phyloP scores from a whole-genome alignment of 75 land plant genomes.

The Selaginella moellendorffii region DNA sequence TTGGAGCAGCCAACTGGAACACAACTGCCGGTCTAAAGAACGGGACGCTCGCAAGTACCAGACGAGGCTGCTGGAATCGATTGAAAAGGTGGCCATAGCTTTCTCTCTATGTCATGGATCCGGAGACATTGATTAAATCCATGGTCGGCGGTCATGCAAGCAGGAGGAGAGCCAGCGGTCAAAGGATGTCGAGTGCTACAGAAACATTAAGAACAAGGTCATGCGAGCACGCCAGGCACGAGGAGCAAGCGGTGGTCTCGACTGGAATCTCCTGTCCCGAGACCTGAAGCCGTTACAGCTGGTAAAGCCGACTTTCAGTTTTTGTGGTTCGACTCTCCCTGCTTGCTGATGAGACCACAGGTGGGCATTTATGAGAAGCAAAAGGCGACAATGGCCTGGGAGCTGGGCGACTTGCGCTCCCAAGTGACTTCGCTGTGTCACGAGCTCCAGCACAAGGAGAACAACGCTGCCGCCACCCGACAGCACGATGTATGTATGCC shows the following conservation, averaged over 20 bases:
- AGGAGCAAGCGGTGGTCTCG: slow-evolving; percentile 8
- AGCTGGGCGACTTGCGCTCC: slow-evolving; percentile 10
- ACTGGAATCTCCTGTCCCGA: slow-evolving; percentile 13
- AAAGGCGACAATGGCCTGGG: slow-evolving; percentile 6
- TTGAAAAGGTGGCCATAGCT: slow-evolving; percentile 13
- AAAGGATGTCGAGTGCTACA: slow-evolving; percentile 15
- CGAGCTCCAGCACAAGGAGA: slow-evolving; percentile 17
- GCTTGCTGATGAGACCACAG: background rate
- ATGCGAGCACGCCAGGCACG: slow-evolving; percentile 11
- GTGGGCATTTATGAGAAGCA: slow-evolving; percentile 22
- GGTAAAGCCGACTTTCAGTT: slow-evolving; percentile 10
- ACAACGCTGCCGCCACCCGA: slow-evolving; percentile 9
- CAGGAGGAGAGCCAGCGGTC: slow-evolving; percentile 20
- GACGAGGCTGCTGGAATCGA: slow-evolving; percentile 14
- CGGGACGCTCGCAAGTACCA: slow-evolving; percentile 16
- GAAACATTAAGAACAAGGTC: slow-evolving; percentile 20
- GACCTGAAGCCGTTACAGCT: slow-evolving; percentile 18
- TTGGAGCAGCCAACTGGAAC: slow-evolving; percentile 20
- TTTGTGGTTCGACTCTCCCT: background rate
- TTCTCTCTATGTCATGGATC: background rate
- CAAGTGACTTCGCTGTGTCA: slow-evolving; percentile 14
- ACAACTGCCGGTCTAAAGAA: slow-evolving; percentile 18
- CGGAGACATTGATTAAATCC: slow-evolving; percentile 1
- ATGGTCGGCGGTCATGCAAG: background rate
- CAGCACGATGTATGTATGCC: background rate